A percentile compares a stretch with the other conserved stretches of the same genome.
These are phyloP conservation scores for Rusavskia elegans DNA, from an alignment of 495 filamentous ascomycete species.

Conservation along the genomic window DNA sequence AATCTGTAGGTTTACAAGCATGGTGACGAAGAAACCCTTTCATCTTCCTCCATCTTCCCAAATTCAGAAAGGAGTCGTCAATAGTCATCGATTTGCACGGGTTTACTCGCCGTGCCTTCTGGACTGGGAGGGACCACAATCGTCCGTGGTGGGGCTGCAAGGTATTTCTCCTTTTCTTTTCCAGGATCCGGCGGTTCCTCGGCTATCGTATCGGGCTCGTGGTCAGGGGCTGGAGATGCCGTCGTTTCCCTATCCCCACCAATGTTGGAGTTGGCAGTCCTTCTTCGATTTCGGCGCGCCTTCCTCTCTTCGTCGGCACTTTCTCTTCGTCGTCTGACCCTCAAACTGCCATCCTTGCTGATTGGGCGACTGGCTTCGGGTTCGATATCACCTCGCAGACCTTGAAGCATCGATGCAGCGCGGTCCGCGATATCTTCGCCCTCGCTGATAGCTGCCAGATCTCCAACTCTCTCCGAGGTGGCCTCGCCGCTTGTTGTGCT, in stretches of 20 bases:
- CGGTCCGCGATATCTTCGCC: slow-evolving; percentile 69
- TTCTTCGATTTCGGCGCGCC: slow-evolving; percentile 38
- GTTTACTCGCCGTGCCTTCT: slow-evolving; percentile 18
- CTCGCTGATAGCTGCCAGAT: slow-evolving; percentile 32
- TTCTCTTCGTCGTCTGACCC: slow-evolving; percentile 44
- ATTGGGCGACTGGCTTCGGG: slow-evolving; percentile 38
- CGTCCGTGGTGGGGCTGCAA: slow-evolving; percentile 19
- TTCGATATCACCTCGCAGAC: slow-evolving; percentile 50
- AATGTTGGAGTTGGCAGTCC: slow-evolving; percentile 20
- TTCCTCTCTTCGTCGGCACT: slow-evolving; percentile 55
- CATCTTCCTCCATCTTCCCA: too few relatives aligned
- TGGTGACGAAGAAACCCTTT: background rate
- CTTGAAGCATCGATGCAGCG: slow-evolving; percentile 67
- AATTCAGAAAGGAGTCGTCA: background rate
- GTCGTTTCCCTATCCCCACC: slow-evolving; percentile 25
- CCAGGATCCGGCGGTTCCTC: slow-evolving; percentile 13
- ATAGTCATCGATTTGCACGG: slow-evolving; percentile 18
- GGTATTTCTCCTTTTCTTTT: slow-evolving; percentile 1
- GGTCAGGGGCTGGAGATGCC: slow-evolving; percentile 2
- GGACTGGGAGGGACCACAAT: slow-evolving; percentile 28
- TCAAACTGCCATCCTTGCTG: slow-evolving; percentile 22
- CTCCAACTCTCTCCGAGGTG: slow-evolving; percentile 16
- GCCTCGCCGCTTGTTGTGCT: slow-evolving; percentile 14
- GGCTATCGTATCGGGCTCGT: slow-evolving; percentile 8
- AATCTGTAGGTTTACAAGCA: background rate